Percentiles rank a stretch among this genome's conserved stretches.
phyloP scores from a whole-genome alignment of 2,329 filamentous ascomycete genomes.

The Chaetomiaceae sp. region DNA sequence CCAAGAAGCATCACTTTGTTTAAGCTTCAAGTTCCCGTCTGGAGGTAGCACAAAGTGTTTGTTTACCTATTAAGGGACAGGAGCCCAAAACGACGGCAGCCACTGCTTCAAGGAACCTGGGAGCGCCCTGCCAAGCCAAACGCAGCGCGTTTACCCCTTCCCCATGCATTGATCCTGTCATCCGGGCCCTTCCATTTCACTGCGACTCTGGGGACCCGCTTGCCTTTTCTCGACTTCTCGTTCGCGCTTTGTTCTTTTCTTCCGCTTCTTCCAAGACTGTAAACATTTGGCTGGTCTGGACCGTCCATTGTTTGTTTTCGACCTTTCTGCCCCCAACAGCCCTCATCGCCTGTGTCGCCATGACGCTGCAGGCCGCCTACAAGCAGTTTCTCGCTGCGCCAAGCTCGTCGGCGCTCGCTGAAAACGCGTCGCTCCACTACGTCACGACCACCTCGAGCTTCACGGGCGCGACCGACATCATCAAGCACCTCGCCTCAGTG shows the following conservation, averaged over 20 bases:
- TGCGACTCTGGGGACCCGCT: conserved; percentile 3
- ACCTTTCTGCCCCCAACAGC: neutral
- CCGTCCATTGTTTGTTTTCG: neutral
- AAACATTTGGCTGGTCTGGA: neutral
- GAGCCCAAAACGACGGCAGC: conserved; percentile 12
- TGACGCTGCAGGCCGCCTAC: conserved; percentile 56
- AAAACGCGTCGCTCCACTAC: conserved; percentile 73
- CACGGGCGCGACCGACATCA: conserved; percentile 66
- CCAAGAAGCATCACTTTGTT: too few species aligned
- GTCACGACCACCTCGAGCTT: conserved; percentile 80
- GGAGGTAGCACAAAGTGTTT: conserved; percentile 4
- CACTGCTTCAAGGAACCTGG: neutral
- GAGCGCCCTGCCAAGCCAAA: conserved; percentile 19
- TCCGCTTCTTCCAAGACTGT: neutral
- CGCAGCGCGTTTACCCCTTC: conserved; percentile 16
- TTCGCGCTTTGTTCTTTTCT: conserved; percentile 9
- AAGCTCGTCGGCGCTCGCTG: conserved; percentile 57
- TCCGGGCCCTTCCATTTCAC: conserved; percentile 13
- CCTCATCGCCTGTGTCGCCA: conserved; percentile 25
- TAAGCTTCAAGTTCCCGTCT: too few species aligned
- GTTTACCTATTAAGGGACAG: conserved; percentile 1
- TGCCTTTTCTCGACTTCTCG: conserved; percentile 12
- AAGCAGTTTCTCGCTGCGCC: conserved; percentile 68
- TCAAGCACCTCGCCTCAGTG: conserved; percentile 73
- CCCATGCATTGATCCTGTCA: conserved; percentile 21